These are phyloP conservation scores for Mycena pura DNA, from an alignment of 768 basidiomycete genomes.

Conservation along the genomic window DNA sequence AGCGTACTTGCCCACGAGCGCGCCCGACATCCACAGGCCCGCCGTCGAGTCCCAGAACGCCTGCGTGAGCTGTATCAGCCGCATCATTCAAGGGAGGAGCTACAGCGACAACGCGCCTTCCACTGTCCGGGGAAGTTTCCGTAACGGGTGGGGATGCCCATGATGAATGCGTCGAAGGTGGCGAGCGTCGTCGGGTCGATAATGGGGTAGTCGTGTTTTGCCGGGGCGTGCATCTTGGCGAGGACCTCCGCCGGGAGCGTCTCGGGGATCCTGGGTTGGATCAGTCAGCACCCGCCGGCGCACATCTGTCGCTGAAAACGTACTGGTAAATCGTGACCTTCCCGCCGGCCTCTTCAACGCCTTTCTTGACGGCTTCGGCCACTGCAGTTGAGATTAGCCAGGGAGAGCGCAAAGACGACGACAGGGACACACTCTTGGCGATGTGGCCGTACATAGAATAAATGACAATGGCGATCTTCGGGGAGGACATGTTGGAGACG, in stretches of 20 bases:
- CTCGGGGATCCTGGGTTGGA: slow-evolving; percentile 71
- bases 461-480: slow-evolving; percentile 73
- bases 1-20: slow-evolving; percentile 76
- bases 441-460: slow-evolving; percentile 82
- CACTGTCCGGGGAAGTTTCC: slow-evolving; percentile 80
- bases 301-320: slow-evolving; percentile 28
- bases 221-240: slow-evolving; percentile 69
- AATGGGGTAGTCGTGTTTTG: slow-evolving; percentile 76
- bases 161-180: slow-evolving; percentile 71
- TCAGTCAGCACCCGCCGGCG: not conserved
- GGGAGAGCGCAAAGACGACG: not conserved
- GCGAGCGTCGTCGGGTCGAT: slow-evolving; percentile 59
- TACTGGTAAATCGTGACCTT: slow-evolving; percentile 61
- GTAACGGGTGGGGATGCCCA: slow-evolving; percentile 77
- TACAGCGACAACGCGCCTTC: slow-evolving; percentile 45
- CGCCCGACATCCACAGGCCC: slow-evolving; percentile 63
- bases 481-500: slow-evolving; percentile 48
- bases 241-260: slow-evolving; percentile 77
- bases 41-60: slow-evolving; percentile 83
- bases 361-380: slow-evolving; percentile 59
- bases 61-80: slow-evolving; percentile 39
- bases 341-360: slow-evolving; percentile 57
- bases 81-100: no score
- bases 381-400: slow-evolving; percentile 47
- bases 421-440: slow-evolving; percentile 52